A percentile compares a stretch with the other conserved stretches of the same genome.
Conservation (phyloP, 108 stramenopile genomes). For the Cylindrotheca fusiformis region DNA sequence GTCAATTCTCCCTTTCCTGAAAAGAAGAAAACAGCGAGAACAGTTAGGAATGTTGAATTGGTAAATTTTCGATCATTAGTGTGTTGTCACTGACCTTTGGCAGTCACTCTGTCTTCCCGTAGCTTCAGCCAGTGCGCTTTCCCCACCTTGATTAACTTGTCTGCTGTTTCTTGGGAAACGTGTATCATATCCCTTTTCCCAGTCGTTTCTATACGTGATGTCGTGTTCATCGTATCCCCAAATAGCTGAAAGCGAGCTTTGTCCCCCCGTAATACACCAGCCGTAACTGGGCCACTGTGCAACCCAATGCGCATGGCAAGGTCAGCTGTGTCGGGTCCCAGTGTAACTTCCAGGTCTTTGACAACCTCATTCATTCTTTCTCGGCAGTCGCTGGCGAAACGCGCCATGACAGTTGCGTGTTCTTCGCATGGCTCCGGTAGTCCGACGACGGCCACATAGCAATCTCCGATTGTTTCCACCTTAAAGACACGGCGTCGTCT, state of each 20-base stretch:
- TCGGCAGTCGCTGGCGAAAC: constrained; percentile 2
- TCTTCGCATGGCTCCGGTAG: constrained; percentile 1
- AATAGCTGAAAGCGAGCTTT: constrained; percentile 3
- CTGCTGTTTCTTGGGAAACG: constrained; percentile 30
- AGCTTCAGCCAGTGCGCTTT: constrained; percentile 22
- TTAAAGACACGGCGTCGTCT: background rate
- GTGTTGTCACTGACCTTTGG: constrained; percentile 20
- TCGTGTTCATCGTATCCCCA: constrained; percentile 4
- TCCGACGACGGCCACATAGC: constrained; percentile 6
- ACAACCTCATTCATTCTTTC: background rate
- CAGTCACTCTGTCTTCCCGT: constrained; percentile 20
- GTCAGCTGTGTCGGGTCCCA: constrained; percentile 6
- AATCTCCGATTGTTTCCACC: constrained; percentile 7
- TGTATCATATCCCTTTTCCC: constrained; percentile 13
- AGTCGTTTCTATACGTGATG: constrained; percentile 7
- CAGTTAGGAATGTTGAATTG: too few relatives aligned
- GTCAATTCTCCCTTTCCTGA: constrained; percentile 4
- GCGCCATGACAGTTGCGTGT: background rate
- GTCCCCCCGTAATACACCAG: constrained; percentile 3
- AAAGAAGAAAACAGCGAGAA: background rate
- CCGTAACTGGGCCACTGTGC: constrained; percentile 5
- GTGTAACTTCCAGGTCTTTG: background rate
- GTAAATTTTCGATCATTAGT: background rate
- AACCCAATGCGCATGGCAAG: background rate
- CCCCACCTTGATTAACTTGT: constrained; percentile 12